Percentiles rank a stretch among this genome's conserved stretches.
Evolutionary conservation across 2,329 filamentous ascomycete species (phyloP).

Genomic region (Fusarium mexicanum): DNA sequence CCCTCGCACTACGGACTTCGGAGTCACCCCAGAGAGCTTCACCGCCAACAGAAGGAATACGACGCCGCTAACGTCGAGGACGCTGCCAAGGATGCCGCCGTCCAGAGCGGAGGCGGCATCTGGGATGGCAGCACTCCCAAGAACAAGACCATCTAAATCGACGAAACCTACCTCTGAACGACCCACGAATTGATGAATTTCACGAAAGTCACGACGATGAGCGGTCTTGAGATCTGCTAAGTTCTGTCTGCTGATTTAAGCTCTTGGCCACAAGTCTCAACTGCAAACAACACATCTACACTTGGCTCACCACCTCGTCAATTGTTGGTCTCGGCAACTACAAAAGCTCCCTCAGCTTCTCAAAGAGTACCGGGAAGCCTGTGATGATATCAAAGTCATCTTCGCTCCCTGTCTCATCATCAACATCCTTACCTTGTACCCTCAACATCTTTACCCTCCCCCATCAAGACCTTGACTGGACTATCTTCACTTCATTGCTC

Average conservation of each 20-base stretch:
- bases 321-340: not conserved
- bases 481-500: too few relatives aligned
- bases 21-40: rapidly evolving
- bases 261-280: not conserved
- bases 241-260: not conserved
- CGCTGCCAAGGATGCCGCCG: too few relatives aligned
- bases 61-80: too few relatives aligned
- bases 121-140: not conserved
- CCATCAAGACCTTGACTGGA: too few relatives aligned
- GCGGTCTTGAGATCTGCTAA: not conserved
- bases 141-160: not conserved
- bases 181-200: not conserved
- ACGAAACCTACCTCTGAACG: too few relatives aligned
- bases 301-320: not conserved
- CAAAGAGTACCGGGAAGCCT: constrained; percentile 58
- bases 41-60: too few relatives aligned
- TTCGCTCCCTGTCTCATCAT: not conserved
- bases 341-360: constrained; percentile 60
- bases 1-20: rapidly evolving
- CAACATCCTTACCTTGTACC: too few relatives aligned
- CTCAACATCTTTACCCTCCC: too few relatives aligned
- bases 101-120: too few relatives aligned
- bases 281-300: not conserved
- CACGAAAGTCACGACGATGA: not conserved
- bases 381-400: constrained; percentile 62